Evolutionary conservation across 495 filamentous ascomycete genomes (phyloP).

Genomic region (Cetradonia linearis): DNA sequence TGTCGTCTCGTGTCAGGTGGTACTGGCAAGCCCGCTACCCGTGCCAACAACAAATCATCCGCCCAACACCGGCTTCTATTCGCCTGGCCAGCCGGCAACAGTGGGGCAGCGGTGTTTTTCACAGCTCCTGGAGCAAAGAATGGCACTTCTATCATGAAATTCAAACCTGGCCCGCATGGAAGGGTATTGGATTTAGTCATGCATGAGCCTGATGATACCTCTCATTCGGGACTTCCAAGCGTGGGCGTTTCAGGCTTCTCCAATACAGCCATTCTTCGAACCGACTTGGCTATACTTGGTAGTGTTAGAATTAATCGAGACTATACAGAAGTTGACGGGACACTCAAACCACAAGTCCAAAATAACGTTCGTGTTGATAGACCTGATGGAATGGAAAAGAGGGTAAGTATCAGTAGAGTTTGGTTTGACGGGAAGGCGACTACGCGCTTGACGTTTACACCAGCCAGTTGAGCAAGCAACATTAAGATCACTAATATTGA

Average conservation of each 20-base stretch:
- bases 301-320: neutral
- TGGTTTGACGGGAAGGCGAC: neutral
- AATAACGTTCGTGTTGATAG: neutral
- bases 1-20: neutral
- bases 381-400: neutral
- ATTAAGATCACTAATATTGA: neutral
- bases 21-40: neutral
- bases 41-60: neutral
- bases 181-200: neutral
- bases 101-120: neutral
- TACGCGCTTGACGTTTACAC: neutral
- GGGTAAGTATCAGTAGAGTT: neutral
- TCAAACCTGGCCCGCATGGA: neutral
- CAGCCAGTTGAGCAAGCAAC: neutral
- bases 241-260: neutral
- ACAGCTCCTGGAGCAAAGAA: neutral
- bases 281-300: conserved; percentile 3
- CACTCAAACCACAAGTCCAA: neutral
- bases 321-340: neutral
- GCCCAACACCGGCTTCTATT: neutral
- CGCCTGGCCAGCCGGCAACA: neutral
- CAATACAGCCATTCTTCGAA: neutral
- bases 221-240: neutral
- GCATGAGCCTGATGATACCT: neutral
- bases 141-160: neutral